These are phyloP conservation scores for Schizosaccharomyces lindneri DNA, from an alignment of 805 yeast genomes.

Conservation along the genomic window DNA sequence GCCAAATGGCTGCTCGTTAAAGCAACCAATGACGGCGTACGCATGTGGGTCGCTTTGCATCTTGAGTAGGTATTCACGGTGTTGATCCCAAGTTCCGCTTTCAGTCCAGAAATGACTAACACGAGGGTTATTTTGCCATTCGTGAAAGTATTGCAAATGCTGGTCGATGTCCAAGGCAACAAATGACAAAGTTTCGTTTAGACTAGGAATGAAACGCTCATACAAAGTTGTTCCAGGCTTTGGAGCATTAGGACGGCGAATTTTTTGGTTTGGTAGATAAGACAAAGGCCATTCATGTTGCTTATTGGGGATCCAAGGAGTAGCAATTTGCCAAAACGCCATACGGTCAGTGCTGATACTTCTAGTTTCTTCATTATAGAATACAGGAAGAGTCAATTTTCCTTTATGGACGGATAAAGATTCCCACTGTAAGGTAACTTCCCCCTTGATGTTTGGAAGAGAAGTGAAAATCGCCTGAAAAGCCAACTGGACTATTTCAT, in stretches of 20 bases:
- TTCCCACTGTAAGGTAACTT: background rate
- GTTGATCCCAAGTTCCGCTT: conserved; percentile 6
- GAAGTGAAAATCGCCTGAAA: background rate
- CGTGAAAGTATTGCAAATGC: conserved; percentile 6
- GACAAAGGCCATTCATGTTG: background rate
- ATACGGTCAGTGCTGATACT: background rate
- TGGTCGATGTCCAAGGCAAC: conserved; percentile 3
- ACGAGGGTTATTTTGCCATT: conserved; percentile 10
- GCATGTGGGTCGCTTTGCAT: conserved; percentile 7
- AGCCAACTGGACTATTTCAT: background rate
- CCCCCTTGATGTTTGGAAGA: background rate
- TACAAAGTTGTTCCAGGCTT: conserved; percentile 6
- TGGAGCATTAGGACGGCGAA: background rate
- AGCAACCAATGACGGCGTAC: conserved; percentile 7
- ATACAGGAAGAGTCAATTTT: background rate
- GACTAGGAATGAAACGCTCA: conserved; percentile 7
- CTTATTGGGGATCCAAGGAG: background rate
- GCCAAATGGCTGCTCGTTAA: conserved; percentile 7
- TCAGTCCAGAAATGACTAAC: conserved; percentile 10
- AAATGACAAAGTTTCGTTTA: conserved; percentile 5
- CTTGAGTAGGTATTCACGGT: conserved; percentile 6
- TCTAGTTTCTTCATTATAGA: background rate
- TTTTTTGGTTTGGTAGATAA: background rate
- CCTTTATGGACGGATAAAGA: background rate
- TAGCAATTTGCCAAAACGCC: background rate